Percentiles rank a stretch among this genome's conserved stretches.
These are phyloP conservation scores for Carex parvula DNA, from an alignment of 176 grass and related monocot genomes.

Conservation along the genomic window DNA sequence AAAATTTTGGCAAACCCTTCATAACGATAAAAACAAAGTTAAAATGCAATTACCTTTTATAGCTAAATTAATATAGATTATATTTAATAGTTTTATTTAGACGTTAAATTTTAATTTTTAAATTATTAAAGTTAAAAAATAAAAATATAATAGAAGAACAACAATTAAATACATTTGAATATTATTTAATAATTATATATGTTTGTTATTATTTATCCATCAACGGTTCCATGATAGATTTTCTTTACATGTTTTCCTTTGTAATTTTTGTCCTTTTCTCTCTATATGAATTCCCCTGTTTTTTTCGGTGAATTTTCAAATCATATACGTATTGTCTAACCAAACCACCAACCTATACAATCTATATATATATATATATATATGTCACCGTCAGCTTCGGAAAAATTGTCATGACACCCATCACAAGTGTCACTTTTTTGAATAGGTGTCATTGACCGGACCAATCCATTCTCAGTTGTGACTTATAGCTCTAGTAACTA, in stretches of 20 bases:
- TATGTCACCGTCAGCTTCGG: not conserved
- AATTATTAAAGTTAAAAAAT: too few species aligned
- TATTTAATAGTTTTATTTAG: too few species aligned
- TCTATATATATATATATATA: too few species aligned
- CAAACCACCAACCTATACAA: not conserved
- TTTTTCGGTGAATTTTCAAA: not conserved
- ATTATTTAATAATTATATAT: too few species aligned
- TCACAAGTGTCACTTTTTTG: not conserved
- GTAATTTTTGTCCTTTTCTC: not conserved
- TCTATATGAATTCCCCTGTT: not conserved
- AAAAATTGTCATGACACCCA: not conserved
- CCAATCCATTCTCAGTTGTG: not conserved
- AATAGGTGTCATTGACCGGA: not conserved
- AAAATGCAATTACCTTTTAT: too few species aligned
- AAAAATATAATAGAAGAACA: too few species aligned
- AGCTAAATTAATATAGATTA: too few species aligned
- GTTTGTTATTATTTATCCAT: too few species aligned
- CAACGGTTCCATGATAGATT: not conserved
- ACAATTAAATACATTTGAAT: too few species aligned
- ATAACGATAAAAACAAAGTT: too few species aligned
- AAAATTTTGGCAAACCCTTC: too few species aligned
- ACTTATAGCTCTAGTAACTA: not conserved
- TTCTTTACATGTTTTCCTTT: not conserved
- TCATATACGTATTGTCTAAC: not conserved
- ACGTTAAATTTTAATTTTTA: too few species aligned